Base-by-base conservation (phyloP, 768 basidiomycete genomes). In the Russula emetica region DNA sequence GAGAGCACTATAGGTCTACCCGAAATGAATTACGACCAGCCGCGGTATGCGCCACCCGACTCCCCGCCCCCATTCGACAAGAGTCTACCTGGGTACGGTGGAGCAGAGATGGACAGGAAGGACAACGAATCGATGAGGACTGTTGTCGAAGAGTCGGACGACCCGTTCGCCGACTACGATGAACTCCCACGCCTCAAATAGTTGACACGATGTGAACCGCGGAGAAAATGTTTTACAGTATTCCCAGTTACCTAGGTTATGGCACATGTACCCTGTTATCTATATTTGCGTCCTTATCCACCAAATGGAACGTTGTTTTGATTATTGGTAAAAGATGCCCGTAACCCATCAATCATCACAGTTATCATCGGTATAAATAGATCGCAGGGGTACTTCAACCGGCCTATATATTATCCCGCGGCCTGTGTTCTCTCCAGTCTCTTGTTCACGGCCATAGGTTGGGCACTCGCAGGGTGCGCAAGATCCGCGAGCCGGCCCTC, bases 391-490 rank as follows among this genome's bases (percentile, higher is more conserved):
- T n/a, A 13, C 7, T 55, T 55, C 53, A 14, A 22, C 34, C 20
- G 11, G 24, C 26, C 14, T 2, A 20, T 1, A 20, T 14, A 32
- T 68, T 45, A 85, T 1, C 85, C 84, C 9, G 80, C 85, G 26
- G 84, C 85, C 69, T 88, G 87, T 5, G 86, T 79, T 72, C 88
- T 78, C 72, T 89, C 89, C 69, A 91, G 71, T 76, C 87, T 80
- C 75, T 87, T 88, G 73, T 91, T 90, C 7, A 89, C 79, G 1
- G 79, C 82, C 28, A 81, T 74, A 0, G 83, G 79, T 42, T 83
- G 74, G 18, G 80, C 83, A 56, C 72, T 77, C 44, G 80, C 70
- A 8, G 79, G 76, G 68, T 81, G 80, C 0, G 82, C 75, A 66
- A 85, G 65, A 72, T 90, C 87, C 55, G 79, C 77, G 71, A 87